Base-by-base conservation (phyloP, 2,329 filamentous ascomycete genomes). In the Fusarium illudens region DNA sequence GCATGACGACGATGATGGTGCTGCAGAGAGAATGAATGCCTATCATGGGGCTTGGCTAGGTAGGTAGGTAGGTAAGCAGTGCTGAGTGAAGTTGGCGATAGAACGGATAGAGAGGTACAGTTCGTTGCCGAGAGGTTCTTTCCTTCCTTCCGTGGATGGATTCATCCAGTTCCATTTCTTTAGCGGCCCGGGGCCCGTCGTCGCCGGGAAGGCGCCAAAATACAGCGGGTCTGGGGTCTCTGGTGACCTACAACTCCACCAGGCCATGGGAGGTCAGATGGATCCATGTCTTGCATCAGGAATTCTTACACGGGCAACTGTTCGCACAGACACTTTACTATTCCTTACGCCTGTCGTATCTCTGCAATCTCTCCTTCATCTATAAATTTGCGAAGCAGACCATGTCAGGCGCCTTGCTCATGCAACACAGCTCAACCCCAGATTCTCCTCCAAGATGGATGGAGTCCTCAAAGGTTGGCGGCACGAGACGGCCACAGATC, bases 401-500 rank as follows among this genome's bases (percentile, higher is more conserved):
- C 54, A 30, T 29, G 22, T n/a, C 20, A 56, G 30, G 20, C 19
- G 22, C 25, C 39, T 46, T 17, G 30, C n/a, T 34, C 22, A 42
- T 46, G 22, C 27, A 19, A 44, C 30, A 30, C 54, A 37, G 29
- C 30, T 37, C 33, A 53, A 29, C 9, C 20, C 42, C 55, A 51
- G 19, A 30, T 42, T 27, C 55, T 30, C 15, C 27, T 39, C 54
- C 22, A 57, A 57, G 32, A 46, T 27, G 22, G 39, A 46, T 27
- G 39, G 39, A 19, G n/a, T 58, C 54, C 42, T 37, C 39, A 25
- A 36, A 49, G 22, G 30, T 17, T 39, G 44, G 46, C 55, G 34
- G 46, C 55, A 52, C 55, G 44, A 52, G 55, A 36, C 46, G 55
- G 15, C 46, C 55, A 56, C 37, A 34, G 36, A 19, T 54, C 36